Conservation (phyloP, 768 basidiomycete genomes). For the Ephemerocybe angulata region DNA sequence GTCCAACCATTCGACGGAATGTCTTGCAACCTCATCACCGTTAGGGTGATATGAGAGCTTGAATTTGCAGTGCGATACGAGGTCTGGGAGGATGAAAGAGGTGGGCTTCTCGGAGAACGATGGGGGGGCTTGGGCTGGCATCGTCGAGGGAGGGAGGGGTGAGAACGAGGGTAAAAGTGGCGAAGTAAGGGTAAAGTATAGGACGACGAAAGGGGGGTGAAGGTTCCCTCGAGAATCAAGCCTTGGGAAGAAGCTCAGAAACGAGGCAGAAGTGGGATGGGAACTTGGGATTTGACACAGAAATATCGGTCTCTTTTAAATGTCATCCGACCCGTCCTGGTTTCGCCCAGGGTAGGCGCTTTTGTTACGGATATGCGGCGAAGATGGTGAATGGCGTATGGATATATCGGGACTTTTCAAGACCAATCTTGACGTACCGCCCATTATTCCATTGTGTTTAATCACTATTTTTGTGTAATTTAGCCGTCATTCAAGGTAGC, state of each 20-base stretch:
- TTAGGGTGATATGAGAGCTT: constrained; percentile 40
- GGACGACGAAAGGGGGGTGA: not conserved
- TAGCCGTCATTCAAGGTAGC: not conserved
- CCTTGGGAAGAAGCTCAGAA: not conserved
- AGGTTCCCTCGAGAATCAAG: not conserved
- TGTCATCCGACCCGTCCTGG: not conserved
- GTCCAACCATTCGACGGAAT: constrained; percentile 51
- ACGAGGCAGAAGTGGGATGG: not conserved
- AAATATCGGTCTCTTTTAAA: not conserved
- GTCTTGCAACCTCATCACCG: constrained; percentile 43
- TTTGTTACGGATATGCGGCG: not conserved
- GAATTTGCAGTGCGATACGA: constrained; percentile 50
- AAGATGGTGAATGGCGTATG: not conserved
- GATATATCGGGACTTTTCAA: not conserved
- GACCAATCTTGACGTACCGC: constrained; percentile 2
- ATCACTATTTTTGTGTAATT: not conserved
- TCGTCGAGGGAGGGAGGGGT: not conserved
- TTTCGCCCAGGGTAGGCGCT: not conserved
- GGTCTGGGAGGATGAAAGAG: constrained; percentile 51
- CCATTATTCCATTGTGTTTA: not conserved
- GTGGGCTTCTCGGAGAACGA: constrained; percentile 20
- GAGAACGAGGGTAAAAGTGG: not conserved
- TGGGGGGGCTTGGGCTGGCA: constrained; percentile 2
- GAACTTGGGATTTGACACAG: constrained; percentile 7
- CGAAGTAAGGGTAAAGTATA: not conserved